phyloP scores from a whole-genome alignment of 768 basidiomycete genomes.

The Tremella fuciformis region DNA sequence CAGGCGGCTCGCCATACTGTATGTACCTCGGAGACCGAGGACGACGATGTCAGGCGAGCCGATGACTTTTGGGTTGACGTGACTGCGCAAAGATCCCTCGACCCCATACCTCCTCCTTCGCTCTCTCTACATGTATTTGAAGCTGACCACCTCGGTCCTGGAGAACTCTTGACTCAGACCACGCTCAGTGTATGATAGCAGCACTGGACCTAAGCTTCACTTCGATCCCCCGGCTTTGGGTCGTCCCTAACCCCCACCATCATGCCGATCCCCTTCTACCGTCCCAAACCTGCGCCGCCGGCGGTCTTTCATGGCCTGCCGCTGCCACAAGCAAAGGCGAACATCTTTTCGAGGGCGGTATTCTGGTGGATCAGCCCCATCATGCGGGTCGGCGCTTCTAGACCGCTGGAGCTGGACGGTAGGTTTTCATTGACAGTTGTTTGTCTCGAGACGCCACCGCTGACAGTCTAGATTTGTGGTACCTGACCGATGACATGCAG shows the following conservation, averaged over 20 bases:
- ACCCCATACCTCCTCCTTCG: too few relatives aligned
- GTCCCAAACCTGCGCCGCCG: slow-evolving; percentile 25
- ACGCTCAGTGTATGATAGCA: too few relatives aligned
- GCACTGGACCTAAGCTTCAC: too few relatives aligned
- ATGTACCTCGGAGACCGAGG: too few relatives aligned
- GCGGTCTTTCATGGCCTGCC: slow-evolving; percentile 20
- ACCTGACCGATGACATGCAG: slow-evolving; percentile 14
- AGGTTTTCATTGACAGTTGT: slow-evolving; percentile 1
- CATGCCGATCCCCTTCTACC: slow-evolving; percentile 39
- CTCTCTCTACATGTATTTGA: too few relatives aligned
- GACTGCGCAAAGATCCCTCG: too few relatives aligned
- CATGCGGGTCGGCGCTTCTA: slow-evolving; percentile 32
- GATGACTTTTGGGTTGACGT: too few relatives aligned
- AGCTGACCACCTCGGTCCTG: too few relatives aligned
- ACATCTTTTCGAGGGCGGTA: slow-evolving; percentile 23
- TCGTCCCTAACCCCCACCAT: too few relatives aligned
- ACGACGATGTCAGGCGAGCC: too few relatives aligned
- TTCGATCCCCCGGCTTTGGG: not conserved
- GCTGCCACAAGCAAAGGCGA: slow-evolving; percentile 25
- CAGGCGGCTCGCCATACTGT: too few relatives aligned
- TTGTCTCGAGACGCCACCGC: not conserved
- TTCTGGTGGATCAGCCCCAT: slow-evolving; percentile 41
- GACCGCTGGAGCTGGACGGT: slow-evolving; percentile 34
- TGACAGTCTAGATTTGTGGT: slow-evolving; percentile 19
- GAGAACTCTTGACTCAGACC: too few relatives aligned